These are phyloP conservation scores for Corinectria fuckeliana DNA, from an alignment of 2,329 filamentous ascomycete species.

Conservation along the genomic window DNA sequence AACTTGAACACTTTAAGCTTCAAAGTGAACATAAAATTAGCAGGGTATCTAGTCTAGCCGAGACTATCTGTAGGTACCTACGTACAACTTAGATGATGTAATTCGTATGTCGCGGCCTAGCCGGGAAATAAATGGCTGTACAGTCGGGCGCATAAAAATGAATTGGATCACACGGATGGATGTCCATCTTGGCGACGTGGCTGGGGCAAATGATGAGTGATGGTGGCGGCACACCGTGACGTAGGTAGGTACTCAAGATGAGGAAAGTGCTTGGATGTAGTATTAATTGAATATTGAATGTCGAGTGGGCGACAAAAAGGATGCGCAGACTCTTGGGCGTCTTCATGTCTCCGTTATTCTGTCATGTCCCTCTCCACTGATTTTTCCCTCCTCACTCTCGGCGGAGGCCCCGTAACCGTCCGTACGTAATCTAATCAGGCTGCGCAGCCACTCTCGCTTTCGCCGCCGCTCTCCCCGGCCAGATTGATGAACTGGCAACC, in stretches of 20 bases:
- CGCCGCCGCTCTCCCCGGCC: conserved; percentile 14
- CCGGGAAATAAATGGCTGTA: conserved; percentile 4
- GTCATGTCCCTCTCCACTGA: neutral
- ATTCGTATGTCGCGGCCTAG: no score
- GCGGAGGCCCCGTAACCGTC: neutral
- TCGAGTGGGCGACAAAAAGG: conserved; percentile 2
- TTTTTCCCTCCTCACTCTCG: no score
- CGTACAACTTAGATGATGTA: no score
- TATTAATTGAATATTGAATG: no score
- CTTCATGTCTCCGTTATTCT: no score
- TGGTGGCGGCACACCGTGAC: conserved; percentile 13
- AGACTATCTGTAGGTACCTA: no score
- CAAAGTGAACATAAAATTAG: no score
- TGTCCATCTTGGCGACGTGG: conserved; percentile 9
- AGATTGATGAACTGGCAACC: neutral
- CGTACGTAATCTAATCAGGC: conserved; percentile 21
- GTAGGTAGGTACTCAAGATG: conserved; percentile 6
- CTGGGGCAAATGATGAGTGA: conserved; percentile 10
- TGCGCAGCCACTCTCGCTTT: conserved; percentile 20
- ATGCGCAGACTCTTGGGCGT: neutral
- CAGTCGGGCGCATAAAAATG: conserved; percentile 8
- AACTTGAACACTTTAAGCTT: no score
- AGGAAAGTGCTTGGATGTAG: neutral
- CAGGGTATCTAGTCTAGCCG: no score
- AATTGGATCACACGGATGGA: neutral